Evolutionary conservation across 331 rosid genomes (phyloP).

Genomic region (Quercus lobata): DNA sequence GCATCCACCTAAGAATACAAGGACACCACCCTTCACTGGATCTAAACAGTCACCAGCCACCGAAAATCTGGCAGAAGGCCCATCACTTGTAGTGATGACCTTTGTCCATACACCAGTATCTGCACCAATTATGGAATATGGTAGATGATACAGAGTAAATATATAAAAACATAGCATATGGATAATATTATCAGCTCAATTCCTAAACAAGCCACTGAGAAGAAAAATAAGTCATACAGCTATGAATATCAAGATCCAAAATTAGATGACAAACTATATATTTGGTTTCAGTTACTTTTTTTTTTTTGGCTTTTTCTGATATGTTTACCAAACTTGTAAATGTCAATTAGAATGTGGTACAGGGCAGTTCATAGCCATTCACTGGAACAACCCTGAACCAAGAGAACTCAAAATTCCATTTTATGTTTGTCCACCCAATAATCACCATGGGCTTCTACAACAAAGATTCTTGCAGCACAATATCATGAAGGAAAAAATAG

Average conservation of each 20-base stretch:
- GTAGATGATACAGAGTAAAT: conserved; percentile 7
- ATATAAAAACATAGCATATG: neutral
- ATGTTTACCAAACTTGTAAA: neutral
- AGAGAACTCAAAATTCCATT: conserved; percentile 3
- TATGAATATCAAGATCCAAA: neutral
- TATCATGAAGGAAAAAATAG: neutral
- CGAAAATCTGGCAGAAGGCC: conserved; percentile 90
- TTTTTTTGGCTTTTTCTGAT: neutral
- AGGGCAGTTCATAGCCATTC: neutral
- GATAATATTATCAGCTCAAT: neutral
- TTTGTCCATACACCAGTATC: conserved; percentile 86
- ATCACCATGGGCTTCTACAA: neutral
- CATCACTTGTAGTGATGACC: conserved; percentile 55
- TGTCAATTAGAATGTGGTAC: conserved; percentile 1
- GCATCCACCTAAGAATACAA: conserved; percentile 87
- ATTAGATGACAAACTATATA: neutral
- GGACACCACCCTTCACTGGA: conserved; percentile 69
- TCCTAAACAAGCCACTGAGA: conserved; percentile 3
- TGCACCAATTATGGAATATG: conserved; percentile 36
- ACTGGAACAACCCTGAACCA: conserved; percentile 1
- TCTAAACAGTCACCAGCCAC: conserved; percentile 88
- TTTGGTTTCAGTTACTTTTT: neutral
- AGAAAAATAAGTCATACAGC: neutral
- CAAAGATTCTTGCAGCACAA: neutral
- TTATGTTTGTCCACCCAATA: neutral